Conservation (phyloP, 169 alveolate species). For the Cryptosporidium sp. region DNA sequence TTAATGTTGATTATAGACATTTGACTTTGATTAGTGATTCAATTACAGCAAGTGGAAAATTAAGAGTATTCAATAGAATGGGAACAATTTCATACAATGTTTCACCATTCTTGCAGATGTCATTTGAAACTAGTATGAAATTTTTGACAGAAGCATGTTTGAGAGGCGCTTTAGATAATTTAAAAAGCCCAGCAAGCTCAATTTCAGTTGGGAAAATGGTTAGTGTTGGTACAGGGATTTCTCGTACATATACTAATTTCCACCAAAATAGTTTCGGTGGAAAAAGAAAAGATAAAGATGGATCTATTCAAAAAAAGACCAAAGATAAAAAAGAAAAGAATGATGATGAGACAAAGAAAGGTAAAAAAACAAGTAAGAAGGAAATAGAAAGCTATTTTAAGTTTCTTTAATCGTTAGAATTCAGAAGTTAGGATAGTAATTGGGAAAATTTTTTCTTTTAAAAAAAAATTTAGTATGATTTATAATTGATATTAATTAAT, state of each 20-base stretch:
- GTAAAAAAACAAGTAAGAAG: neutral
- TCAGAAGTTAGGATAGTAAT: neutral
- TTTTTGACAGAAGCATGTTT: slow-evolving; percentile 92
- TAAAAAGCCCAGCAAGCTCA: slow-evolving; percentile 84
- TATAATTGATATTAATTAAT: neutral
- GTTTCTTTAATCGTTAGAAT: slow-evolving; percentile 20
- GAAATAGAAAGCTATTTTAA: slow-evolving; percentile 12
- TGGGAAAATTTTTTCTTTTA: no score
- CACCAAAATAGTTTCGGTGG: neutral
- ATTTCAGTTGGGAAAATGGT: slow-evolving; percentile 65
- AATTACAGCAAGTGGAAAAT: slow-evolving; percentile 95
- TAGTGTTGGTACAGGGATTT: slow-evolving; percentile 57
- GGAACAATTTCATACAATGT: slow-evolving; percentile 46
- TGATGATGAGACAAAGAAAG: neutral
- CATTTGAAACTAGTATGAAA: slow-evolving; percentile 96
- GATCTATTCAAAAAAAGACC: neutral
- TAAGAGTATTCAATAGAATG: slow-evolving; percentile 88
- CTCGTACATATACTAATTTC: slow-evolving; percentile 49
- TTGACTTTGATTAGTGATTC: slow-evolving; percentile 96
- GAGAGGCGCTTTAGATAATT: slow-evolving; percentile 82
- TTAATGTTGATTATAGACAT: slow-evolving; percentile 95
- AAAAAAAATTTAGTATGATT: neutral
- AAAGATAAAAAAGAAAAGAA: neutral
- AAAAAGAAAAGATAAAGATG: neutral
- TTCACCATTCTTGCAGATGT: slow-evolving; percentile 96